Conservation (phyloP, 768 basidiomycete species). For the Agrocybe pediades region DNA sequence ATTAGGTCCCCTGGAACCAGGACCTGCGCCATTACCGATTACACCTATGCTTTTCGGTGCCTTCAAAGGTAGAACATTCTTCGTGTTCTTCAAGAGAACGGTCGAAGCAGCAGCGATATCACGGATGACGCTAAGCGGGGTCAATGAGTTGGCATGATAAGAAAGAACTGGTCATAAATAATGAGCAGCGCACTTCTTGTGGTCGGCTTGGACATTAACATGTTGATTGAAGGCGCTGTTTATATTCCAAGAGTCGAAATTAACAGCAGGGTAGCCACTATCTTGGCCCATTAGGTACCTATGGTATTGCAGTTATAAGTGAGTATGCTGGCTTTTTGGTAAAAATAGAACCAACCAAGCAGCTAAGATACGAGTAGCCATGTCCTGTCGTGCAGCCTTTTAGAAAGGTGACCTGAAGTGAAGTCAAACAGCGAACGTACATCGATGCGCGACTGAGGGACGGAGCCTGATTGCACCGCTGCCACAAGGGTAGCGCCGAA, state of each 20-base stretch:
- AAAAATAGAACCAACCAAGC: slow-evolving; percentile 43
- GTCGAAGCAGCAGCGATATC: slow-evolving; percentile 63
- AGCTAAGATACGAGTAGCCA: slow-evolving; percentile 73
- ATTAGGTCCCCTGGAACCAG: slow-evolving; percentile 56
- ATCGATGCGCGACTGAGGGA: slow-evolving; percentile 59
- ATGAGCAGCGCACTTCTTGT: slow-evolving; percentile 38
- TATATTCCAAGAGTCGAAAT: slow-evolving; percentile 58
- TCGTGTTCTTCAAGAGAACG: slow-evolving; percentile 62
- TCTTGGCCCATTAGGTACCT: slow-evolving; percentile 57
- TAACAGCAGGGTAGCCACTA: slow-evolving; percentile 54
- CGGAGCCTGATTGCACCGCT: slow-evolving; percentile 61
- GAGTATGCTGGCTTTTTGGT: not conserved
- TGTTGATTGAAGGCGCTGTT: slow-evolving; percentile 40
- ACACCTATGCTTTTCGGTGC: slow-evolving; percentile 51
- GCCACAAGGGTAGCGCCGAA: slow-evolving; percentile 62
- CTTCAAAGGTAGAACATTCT: slow-evolving; percentile 45
- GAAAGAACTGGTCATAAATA: not conserved
- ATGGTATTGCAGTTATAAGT: not conserved
- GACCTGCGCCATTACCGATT: slow-evolving; percentile 60
- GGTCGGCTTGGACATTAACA: slow-evolving; percentile 60
- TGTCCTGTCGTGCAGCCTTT: slow-evolving; percentile 40
- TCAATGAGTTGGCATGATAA: not conserved
- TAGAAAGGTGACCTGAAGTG: not conserved
- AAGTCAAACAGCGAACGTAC: slow-evolving; percentile 32
- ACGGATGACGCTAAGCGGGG: slow-evolving; percentile 47